phyloP scores from a whole-genome alignment of 108 stramenopile genomes.

The Seminavis robusta region DNA sequence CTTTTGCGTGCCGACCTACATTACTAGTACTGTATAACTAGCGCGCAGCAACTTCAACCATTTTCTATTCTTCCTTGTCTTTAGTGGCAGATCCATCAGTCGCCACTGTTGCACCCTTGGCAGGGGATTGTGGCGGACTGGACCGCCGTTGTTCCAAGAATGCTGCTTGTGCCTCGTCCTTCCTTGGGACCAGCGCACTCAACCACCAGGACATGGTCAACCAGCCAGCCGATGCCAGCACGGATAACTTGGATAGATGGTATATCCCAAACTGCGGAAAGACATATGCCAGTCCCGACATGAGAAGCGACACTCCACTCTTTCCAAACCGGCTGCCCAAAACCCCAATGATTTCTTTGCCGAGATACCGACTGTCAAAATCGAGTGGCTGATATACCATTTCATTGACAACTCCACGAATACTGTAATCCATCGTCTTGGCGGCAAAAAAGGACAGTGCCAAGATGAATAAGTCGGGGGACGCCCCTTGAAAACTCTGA shows the following conservation, averaged over 20 bases:
- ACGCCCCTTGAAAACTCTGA: constrained; percentile 5
- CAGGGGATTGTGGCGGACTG: no score
- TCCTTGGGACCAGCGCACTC: constrained; percentile 35
- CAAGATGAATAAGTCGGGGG: constrained; percentile 37
- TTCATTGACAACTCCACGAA: constrained; percentile 71
- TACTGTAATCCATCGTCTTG: constrained; percentile 68
- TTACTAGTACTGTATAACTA: no score
- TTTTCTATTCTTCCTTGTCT: no score
- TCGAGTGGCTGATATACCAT: constrained; percentile 77
- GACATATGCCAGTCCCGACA: constrained; percentile 23
- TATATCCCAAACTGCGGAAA: not conserved
- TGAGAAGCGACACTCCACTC: constrained; percentile 66
- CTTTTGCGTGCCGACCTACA: no score
- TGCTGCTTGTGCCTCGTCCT: constrained; percentile 37
- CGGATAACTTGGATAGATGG: constrained; percentile 1
- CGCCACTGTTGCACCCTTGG: not conserved
- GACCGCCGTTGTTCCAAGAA: constrained; percentile 39
- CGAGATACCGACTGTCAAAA: constrained; percentile 71
- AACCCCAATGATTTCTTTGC: constrained; percentile 87
- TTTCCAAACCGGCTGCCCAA: constrained; percentile 88
- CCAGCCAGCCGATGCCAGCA: constrained; percentile 30
- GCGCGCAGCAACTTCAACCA: no score
- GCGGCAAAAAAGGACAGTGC: constrained; percentile 54
- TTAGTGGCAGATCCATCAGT: no score
- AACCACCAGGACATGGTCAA: constrained; percentile 30